Percentiles rank a stretch among this genome's conserved stretches.
Conservation (phyloP, 306 rosid genomes). For the Canavalia ensiformis region DNA sequence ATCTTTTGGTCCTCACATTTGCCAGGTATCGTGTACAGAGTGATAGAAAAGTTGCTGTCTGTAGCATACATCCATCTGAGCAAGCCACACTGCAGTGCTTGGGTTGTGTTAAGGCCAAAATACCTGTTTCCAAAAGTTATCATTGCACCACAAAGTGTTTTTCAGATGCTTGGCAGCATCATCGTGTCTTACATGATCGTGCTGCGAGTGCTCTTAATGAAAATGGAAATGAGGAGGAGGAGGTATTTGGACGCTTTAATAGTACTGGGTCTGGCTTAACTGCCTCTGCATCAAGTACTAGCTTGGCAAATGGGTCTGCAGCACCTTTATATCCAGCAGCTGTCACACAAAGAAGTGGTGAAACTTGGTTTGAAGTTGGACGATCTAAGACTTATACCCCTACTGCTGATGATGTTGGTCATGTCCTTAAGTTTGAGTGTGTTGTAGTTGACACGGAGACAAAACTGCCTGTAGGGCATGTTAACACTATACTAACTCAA, state of each 20-base stretch:
- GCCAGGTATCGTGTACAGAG: slow-evolving; percentile 95
- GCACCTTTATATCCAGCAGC: slow-evolving; percentile 84
- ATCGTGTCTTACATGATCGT: slow-evolving; percentile 94
- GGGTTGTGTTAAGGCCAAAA: slow-evolving; percentile 84
- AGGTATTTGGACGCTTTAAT: slow-evolving; percentile 81
- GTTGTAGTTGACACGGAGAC: slow-evolving; percentile 83
- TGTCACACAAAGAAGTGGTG: slow-evolving; percentile 81
- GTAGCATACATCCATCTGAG: slow-evolving; percentile 97
- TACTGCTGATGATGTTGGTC: slow-evolving; percentile 88
- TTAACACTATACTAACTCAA: slow-evolving; percentile 73
- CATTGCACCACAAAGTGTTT: slow-evolving; percentile 95
- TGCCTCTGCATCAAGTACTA: slow-evolving; percentile 71
- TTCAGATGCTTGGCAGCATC: slow-evolving; percentile 98
- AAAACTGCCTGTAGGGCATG: slow-evolving; percentile 73
- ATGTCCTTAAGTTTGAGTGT: slow-evolving; percentile 95
- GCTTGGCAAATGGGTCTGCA: slow-evolving; percentile 81
- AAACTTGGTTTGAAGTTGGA: slow-evolving; percentile 95
- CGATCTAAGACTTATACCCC: slow-evolving; percentile 85
- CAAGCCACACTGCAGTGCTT: slow-evolving; percentile 93
- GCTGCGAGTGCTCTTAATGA: slow-evolving; percentile 92
- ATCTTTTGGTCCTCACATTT: slow-evolving; percentile 38
- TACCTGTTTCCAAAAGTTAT: slow-evolving; percentile 87
- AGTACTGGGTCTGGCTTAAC: slow-evolving; percentile 77
- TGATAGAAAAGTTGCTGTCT: slow-evolving; percentile 85
- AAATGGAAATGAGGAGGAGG: slow-evolving; percentile 92